Evolutionary conservation across 768 basidiomycete genomes (phyloP), one percentile per base, ranked within the genome.

Genomic region (Boletus subparvulus): DNA sequence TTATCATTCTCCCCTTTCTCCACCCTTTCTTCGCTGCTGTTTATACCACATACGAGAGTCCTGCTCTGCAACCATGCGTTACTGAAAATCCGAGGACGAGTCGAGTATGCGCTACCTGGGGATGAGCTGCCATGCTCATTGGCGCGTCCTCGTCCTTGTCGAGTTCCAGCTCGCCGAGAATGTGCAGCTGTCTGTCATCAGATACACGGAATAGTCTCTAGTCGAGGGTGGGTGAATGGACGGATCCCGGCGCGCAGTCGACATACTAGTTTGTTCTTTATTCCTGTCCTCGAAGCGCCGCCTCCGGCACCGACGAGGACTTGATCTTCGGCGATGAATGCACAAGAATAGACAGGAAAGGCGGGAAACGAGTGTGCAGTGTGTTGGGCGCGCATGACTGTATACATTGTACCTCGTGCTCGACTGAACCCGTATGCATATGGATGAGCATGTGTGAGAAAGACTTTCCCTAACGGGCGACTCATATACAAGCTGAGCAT

Each of bases 281-380:
- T 89, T 4, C 97, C 97, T 50, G 82, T 93, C 59, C 83, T 83
- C 11, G 89, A 84, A 13, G 90, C 82, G 17, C 96, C 96, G 2
- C 90, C 90, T 19, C 97, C 97, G 5, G 95, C 97, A 2, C 94
- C 96, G 7, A 96, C 78, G 3, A 95, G 78, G 19, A 98, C 75
- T 26, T 83, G 77, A 24, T 82, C 77, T n/a, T 86, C 79, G 1
- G 86, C 80, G 11, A 90, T 67, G 74, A 95, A 98, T 14, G 85
- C 84, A 50, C 87, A 84, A 6, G 91, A 91, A 68, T 94, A 97
- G 48, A 97, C 87, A 0, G 96, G 96, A 69, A 96, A 98, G 2
- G 83, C 75, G 9, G 87, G 80, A 11, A 95, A 78, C n/a, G 85
- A 69, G 64, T 96, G 92, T 24, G 81, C 69, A 4, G 84, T 85